Evolutionary conservation across 108 stramenopile genomes (phyloP).

Genomic region (Ochromonas danica): DNA sequence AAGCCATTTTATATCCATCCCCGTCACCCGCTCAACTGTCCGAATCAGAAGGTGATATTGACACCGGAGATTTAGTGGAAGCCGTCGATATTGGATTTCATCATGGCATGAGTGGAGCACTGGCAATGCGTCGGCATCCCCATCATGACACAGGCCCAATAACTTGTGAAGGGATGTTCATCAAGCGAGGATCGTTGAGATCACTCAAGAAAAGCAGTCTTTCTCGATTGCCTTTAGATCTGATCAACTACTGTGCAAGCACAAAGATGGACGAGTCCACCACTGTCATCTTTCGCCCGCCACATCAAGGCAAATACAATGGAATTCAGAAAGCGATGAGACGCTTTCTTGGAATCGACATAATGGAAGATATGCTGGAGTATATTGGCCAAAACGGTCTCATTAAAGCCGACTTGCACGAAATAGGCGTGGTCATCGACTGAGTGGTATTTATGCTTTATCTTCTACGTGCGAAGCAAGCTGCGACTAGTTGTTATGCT

Average conservation of each 20-base stretch:
- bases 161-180: constrained; percentile 9
- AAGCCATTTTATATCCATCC: constrained; percentile 6
- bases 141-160: neutral
- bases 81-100: constrained; percentile 3
- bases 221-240: neutral
- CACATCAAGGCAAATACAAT: neutral
- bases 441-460: too few relatives aligned
- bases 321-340: neutral
- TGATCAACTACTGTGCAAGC: neutral
- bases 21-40: constrained; percentile 4
- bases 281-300: neutral
- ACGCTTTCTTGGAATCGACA: neutral
- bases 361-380: neutral
- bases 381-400: neutral
- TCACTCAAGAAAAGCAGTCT: neutral
- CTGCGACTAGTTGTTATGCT: too few relatives aligned
- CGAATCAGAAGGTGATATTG: constrained; percentile 1
- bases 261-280: neutral
- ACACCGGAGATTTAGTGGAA: neutral
- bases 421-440: constrained; percentile 1
- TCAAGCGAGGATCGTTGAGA: constrained; percentile 5
- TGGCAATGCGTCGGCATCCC: neutral
- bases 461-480: too few relatives aligned
- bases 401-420: constrained; percentile 1
- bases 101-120: neutral